Evolutionary conservation across 257 asterid genomes (phyloP).

Genomic region (Coffea canephora): DNA sequence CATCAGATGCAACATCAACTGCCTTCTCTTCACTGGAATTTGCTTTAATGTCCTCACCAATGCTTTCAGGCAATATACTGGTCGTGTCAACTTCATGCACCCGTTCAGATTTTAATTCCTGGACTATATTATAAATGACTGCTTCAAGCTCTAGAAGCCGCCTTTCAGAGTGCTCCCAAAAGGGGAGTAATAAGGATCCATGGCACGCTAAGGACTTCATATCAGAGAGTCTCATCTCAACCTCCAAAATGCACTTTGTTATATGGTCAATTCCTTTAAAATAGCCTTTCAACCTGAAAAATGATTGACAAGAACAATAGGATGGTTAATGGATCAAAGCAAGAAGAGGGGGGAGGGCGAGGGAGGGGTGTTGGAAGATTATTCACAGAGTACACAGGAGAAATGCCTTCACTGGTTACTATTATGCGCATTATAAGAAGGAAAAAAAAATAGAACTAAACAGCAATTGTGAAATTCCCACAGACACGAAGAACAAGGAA

Average conservation of each 20-base stretch:
- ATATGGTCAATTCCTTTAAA: slow-evolving; percentile 36
- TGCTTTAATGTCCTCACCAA: slow-evolving; percentile 24
- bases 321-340: slow-evolving; percentile 20
- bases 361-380: not conserved
- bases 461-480: not conserved
- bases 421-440: not conserved
- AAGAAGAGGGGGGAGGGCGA: not conserved
- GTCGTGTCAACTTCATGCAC: slow-evolving; percentile 35
- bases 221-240: slow-evolving; percentile 74
- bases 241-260: slow-evolving; percentile 51
- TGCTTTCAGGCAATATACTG: slow-evolving; percentile 30
- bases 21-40: slow-evolving; percentile 33
- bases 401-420: not conserved
- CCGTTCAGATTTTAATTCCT: slow-evolving; percentile 30
- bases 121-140: slow-evolving; percentile 32
- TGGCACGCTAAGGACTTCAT: slow-evolving; percentile 65
- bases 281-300: slow-evolving; percentile 45
- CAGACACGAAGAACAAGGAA: slow-evolving; percentile 13
- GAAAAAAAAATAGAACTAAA: not conserved
- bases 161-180: slow-evolving; percentile 74
- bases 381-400: not conserved
- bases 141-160: slow-evolving; percentile 62
- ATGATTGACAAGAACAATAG: slow-evolving; percentile 13
- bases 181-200: slow-evolving; percentile 64
- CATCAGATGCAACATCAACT: slow-evolving; percentile 21